A percentile compares a stretch with the other conserved stretches of the same genome.
These are phyloP conservation scores for Heliamphora pulchella DNA, from an alignment of 179 eudicot genomes.

Conservation along the genomic window DNA sequence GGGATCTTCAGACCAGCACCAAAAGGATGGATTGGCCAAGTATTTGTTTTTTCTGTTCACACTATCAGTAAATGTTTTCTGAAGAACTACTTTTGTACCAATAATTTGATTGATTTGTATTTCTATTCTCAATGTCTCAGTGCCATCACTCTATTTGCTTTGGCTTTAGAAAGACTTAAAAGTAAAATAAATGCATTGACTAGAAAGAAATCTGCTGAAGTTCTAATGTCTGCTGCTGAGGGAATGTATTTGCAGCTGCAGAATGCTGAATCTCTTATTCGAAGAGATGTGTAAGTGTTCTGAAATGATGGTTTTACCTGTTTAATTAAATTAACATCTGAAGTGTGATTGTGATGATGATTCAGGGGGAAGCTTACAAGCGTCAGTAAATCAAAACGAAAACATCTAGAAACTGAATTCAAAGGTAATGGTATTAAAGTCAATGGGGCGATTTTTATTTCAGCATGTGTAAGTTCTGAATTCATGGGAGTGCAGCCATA, in stretches of 20 bases:
- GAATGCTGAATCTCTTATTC: conserved; percentile 66
- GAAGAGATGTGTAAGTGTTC: conserved; percentile 61
- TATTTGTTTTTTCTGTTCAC: conserved; percentile 23
- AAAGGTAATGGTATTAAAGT: conserved; percentile 40
- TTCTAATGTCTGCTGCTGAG: conserved; percentile 59
- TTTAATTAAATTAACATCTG: conserved; percentile 4
- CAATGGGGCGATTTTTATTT: no score
- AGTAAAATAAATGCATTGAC: conserved; percentile 54
- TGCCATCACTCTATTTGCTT: conserved; percentile 46
- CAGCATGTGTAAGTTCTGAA: no score
- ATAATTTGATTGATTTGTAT: conserved; percentile 13
- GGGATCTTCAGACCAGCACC: conserved; percentile 34
- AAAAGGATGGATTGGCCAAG: conserved; percentile 59
- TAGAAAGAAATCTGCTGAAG: conserved; percentile 60
- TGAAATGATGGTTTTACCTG: background rate
- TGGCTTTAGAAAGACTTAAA: conserved; percentile 62
- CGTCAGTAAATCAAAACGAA: conserved; percentile 51
- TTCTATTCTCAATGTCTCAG: conserved; percentile 37
- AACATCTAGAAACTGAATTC: conserved; percentile 53
- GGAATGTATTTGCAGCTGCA: conserved; percentile 53
- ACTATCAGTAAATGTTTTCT: conserved; percentile 10
- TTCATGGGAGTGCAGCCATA: no score
- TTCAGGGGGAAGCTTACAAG: conserved; percentile 67
- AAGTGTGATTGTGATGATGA: conserved; percentile 24
- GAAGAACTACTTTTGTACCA: background rate